Base-by-base conservation (phyloP, 345 rosid species). In the Populus euphratica region DNA sequence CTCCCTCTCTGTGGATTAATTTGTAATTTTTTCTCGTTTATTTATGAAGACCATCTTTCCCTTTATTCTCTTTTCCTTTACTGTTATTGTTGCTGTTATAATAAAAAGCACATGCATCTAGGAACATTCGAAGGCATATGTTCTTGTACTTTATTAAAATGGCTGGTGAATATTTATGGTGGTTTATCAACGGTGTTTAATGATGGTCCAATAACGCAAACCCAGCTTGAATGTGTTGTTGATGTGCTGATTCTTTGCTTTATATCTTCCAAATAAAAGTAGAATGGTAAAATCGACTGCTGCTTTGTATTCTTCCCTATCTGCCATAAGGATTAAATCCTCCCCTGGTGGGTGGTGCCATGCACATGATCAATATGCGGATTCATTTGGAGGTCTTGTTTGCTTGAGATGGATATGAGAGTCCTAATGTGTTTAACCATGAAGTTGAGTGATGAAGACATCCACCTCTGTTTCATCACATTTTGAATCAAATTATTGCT, bases 71-170 rank as follows among this genome's bases (percentile, higher is more conserved):
- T 80, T 80, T 82, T 74, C 31, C 77, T 77, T 80, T 86, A 47
- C 65, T 78, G 72, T 69, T 79, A 75, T 38, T 54, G 50, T 54
- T 70, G 70, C 71, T 50, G 61, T 20, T 68, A 67, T 83, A 67
- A 33, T 66, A 74, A 62, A 80, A 72, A 77, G 79, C 86, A 84
- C 87, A 85, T 85, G 91, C 87, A 68, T 77, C 77, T 81, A 49
- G 87, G 89, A 88, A 88, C 86, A 83, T 83, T 89, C 87, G 72
- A 78, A 86, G 86, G 92, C 85, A 81, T 82, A 78, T 64, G 79
- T 88, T 85, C 81, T 73, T 73, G 13, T 84, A 70, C 83, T 89
- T 82, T 79, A 73, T 65, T 70, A 69, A 38, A 56, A 76, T 78
- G 54, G 77, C 20, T 56, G 59, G 52, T 84, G 73, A 35, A 80